Conservation (phyloP, 208 protist genomes). For the Phytomonas sp. region DNA sequence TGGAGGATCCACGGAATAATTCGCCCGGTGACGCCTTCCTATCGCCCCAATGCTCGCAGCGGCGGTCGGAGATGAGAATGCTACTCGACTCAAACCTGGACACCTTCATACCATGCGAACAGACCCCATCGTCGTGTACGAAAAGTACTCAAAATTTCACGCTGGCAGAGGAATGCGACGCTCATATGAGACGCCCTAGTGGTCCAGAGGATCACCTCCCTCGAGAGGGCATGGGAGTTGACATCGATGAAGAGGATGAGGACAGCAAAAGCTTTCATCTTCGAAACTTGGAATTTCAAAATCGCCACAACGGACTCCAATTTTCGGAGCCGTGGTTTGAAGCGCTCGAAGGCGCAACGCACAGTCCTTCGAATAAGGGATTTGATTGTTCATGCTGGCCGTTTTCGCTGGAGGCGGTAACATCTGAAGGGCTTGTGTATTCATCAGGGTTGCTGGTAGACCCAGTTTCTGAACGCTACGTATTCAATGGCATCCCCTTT, state of each 20-base stretch:
- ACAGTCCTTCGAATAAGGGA: neutral
- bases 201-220: neutral
- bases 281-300: slow-evolving; percentile 10
- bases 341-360: neutral
- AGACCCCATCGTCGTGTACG: neutral
- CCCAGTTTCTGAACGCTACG: slow-evolving; percentile 29
- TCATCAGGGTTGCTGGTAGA: slow-evolving; percentile 58
- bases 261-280: neutral
- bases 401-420: slow-evolving; percentile 19
- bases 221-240: neutral
- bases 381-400: slow-evolving; percentile 13
- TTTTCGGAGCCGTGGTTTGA: slow-evolving; percentile 13
- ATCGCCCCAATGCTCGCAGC: neutral
- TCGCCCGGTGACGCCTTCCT: neutral
- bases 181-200: neutral
- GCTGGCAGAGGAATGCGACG: neutral
- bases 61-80: neutral
- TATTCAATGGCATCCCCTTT: slow-evolving; percentile 60
- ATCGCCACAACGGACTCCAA: slow-evolving; percentile 12
- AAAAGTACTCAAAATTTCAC: neutral
- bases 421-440: slow-evolving; percentile 51
- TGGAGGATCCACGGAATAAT: neutral
- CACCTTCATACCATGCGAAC: neutral
- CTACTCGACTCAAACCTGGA: neutral
- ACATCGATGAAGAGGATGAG: slow-evolving; percentile 12